Base-by-base conservation (phyloP, 495 filamentous ascomycete species). In the Aspergillus carlsbadensis region DNA sequence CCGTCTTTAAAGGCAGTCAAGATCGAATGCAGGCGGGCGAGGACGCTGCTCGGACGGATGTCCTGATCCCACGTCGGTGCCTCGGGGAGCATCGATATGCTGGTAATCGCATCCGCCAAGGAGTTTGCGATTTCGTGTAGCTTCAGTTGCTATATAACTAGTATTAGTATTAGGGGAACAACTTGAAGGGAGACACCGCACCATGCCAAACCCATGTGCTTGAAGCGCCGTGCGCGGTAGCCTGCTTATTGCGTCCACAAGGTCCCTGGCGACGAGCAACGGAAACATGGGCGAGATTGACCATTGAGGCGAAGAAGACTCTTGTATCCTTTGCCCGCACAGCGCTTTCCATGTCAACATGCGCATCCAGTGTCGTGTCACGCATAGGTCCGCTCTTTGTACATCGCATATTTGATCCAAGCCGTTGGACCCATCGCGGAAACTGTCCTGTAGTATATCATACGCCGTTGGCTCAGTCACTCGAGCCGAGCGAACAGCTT, bases 311-410 rank as follows among this genome's bases (percentile, higher is more conserved):
- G 47, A 57, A 5, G 22, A 20, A 0, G 48, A 29, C 1, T 39
- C 31, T 13, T 21, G 15, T n/a, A 35, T 33, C 18, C 31, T 63
- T 20, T 63, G 60, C 43, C 59, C 59, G 21, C 66, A 67, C 0
- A 71, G 64, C 6, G 71, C 64, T 35, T 73, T 67, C 77, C 77
- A 80, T 35, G 78, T 48, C 7, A 77, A 59, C 39, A 77, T 72
- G 13, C 73, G 69, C 75, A 80, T 78, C 77, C 77, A 78, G 45
- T 77, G 73, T 40, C 70, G 58, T 2, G 77, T 78, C 31, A 77
- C 71, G 45, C 66, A 74, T n/a, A 78, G 66, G 56, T 79, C 76
- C 0, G 74, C 76, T 43, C 71, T 70, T 48, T 79, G 76, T 11
- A 77, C 60, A 35, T 77, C 73, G 18, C 67, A 76, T 15, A 65